These are phyloP conservation scores for Fraxinus nigra DNA, from an alignment of 305 asterid genomes.

Conservation along the genomic window DNA sequence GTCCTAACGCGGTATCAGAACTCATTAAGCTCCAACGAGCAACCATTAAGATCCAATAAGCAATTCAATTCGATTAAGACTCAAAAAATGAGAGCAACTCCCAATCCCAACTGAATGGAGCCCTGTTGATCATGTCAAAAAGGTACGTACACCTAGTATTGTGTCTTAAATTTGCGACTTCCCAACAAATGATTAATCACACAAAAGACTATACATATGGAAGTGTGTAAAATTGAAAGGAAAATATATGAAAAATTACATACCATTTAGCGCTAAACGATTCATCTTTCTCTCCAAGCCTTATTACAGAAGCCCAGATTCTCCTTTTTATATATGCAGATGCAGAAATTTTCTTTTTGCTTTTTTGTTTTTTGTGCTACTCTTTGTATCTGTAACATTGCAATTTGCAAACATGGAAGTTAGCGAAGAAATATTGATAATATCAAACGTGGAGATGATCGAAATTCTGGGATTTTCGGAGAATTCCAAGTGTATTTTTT, in stretches of 20 bases:
- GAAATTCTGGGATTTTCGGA: slow-evolving; percentile 31
- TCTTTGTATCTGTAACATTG: slow-evolving; percentile 2
- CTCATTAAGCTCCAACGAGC: too few relatives aligned
- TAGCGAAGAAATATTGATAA: neutral
- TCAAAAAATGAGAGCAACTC: too few relatives aligned
- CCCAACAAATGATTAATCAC: neutral
- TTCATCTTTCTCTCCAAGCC: slow-evolving; percentile 25
- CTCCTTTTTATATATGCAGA: neutral
- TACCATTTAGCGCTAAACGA: slow-evolving; percentile 31
- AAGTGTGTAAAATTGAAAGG: neutral
- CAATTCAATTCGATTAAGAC: too few relatives aligned
- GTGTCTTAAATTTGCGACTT: neutral
- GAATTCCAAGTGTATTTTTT: slow-evolving; percentile 18
- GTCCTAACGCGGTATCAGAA: too few relatives aligned
- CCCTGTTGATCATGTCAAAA: too few relatives aligned
- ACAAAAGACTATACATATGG: neutral
- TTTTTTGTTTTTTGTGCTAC: neutral
- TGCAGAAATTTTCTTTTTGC: neutral
- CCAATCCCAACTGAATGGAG: too few relatives aligned
- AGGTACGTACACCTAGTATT: neutral
- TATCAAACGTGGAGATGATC: slow-evolving; percentile 31
- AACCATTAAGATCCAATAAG: too few relatives aligned
- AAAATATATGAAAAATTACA: neutral
- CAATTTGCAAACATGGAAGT: neutral
- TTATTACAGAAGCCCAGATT: neutral